Percentiles rank a stretch among this genome's conserved stretches.
Conservation (phyloP, 1,139 yeast genomes). For the Hansenula anomala region DNA sequence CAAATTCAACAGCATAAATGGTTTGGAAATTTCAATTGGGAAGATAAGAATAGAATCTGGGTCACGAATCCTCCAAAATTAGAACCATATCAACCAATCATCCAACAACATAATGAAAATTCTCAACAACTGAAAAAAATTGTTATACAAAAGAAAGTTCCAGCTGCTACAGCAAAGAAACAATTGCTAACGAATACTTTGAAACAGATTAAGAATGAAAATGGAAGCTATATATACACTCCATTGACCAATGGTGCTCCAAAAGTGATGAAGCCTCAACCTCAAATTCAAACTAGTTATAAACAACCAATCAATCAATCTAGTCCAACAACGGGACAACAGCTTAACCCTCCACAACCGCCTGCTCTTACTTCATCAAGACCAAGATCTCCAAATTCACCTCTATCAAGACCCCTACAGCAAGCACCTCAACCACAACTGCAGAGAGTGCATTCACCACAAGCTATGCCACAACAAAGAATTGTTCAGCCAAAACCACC, state of each 20-base stretch:
- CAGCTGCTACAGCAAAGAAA: conserved; percentile 27
- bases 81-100: conserved; percentile 54
- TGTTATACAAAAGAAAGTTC: conserved; percentile 16
- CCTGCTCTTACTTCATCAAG: conserved; percentile 20
- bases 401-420: conserved; percentile 11
- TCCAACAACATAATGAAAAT: conserved; percentile 17
- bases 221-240: conserved; percentile 1
- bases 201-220: conserved; percentile 18
- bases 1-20: conserved; percentile 73
- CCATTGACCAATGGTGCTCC: conserved; percentile 1
- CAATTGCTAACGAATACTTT: conserved; percentile 29
- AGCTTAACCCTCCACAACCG: conserved; percentile 11
- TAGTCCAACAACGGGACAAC: not conserved
- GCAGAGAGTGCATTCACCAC: not conserved
- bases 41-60: conserved; percentile 66
- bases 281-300: not conserved
- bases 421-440: conserved; percentile 2
- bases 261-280: conserved; percentile 5
- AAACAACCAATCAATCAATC: not conserved
- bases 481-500: no score
- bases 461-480: conserved; percentile 1
- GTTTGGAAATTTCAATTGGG: conserved; percentile 63
- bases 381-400: conserved; percentile 19
- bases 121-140: conserved; percentile 10
- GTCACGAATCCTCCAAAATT: conserved; percentile 59